Evolutionary conservation across 768 basidiomycete species (phyloP).

Genomic region (Postia placenta): DNA sequence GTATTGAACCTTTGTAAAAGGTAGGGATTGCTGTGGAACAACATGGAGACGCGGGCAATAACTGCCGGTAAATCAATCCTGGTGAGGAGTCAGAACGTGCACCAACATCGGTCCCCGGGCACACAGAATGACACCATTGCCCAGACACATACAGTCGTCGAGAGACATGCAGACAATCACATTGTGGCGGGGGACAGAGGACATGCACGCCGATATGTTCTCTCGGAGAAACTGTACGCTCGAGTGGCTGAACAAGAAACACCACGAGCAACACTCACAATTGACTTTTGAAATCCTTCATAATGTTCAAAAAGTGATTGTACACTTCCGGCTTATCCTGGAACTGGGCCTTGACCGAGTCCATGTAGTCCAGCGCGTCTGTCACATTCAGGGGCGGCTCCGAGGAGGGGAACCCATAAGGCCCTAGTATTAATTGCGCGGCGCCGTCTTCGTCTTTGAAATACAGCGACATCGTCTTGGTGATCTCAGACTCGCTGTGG

Average conservation of each 20-base stretch:
- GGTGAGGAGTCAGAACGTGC: constrained; percentile 7
- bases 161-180: neutral
- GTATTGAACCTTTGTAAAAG: constrained; percentile 99
- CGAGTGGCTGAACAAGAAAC: too few species aligned
- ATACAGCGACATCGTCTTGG: constrained; percentile 7
- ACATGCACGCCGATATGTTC: too few species aligned
- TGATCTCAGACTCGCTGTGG: neutral
- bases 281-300: constrained; percentile 99
- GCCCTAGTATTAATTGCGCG: constrained; percentile 8
- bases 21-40: constrained; percentile 84
- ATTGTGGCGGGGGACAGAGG: too few species aligned
- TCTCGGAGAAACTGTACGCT: too few species aligned
- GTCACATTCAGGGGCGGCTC: constrained; percentile 78
- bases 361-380: constrained; percentile 89
- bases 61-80: constrained; percentile 98
- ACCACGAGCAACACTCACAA: constrained; percentile 68
- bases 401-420: constrained; percentile 6
- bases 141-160: too few species aligned
- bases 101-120: too few species aligned
- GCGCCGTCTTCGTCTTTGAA: constrained; percentile 8
- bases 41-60: constrained; percentile 87
- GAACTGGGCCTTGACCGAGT: constrained; percentile 92
- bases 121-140: too few species aligned
- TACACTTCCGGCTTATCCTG: constrained; percentile 88
- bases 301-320: constrained; percentile 91